Evolutionary conservation across 768 basidiomycete species (phyloP).

Genomic region (Exsudoporus frostii): DNA sequence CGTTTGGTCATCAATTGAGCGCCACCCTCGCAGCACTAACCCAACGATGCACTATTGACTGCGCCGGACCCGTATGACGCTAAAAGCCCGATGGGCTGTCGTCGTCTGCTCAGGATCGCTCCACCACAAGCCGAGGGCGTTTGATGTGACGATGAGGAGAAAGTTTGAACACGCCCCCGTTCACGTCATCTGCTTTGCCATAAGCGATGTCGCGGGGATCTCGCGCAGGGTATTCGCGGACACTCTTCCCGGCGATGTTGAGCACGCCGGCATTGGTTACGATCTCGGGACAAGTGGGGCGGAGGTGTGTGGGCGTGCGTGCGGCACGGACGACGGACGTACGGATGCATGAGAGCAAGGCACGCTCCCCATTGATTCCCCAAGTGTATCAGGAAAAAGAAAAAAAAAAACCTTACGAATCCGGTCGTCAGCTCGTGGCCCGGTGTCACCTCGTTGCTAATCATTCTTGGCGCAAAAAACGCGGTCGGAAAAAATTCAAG

Average conservation of each 20-base stretch:
- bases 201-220: conserved; percentile 20
- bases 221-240: conserved; percentile 11
- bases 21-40: conserved; percentile 5
- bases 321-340: neutral
- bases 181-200: conserved; percentile 10
- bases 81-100: neutral
- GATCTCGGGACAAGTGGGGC: neutral
- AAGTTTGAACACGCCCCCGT: no score
- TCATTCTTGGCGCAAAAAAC: no score
- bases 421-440: no score
- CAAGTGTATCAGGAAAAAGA: no score
- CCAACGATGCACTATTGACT: no score
- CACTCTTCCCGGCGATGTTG: neutral
- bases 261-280: neutral
- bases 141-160: no score
- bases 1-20: neutral
- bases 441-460: no score
- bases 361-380: neutral
- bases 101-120: neutral
- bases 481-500: no score
- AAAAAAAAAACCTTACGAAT: neutral
- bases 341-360: neutral
- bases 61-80: neutral
- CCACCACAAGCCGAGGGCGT: neutral
- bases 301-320: neutral